A percentile compares a stretch with the other conserved stretches of the same genome.
These are phyloP conservation scores for Penicillium steckii DNA, from an alignment of 495 filamentous ascomycete genomes.

Conservation along the genomic window DNA sequence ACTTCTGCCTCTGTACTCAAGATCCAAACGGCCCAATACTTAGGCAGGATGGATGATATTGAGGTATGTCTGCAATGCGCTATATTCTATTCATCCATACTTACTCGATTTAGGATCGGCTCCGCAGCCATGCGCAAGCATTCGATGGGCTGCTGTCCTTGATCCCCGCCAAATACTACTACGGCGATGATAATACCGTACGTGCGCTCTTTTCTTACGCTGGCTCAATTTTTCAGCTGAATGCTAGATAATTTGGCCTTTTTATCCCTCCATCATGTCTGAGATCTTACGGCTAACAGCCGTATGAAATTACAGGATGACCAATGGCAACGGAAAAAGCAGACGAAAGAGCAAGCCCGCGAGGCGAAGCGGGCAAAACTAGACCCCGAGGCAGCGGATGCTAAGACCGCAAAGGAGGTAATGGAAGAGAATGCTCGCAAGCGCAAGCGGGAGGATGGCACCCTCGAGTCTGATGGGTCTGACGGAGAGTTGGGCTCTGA, in stretches of 20 bases:
- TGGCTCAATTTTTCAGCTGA: conserved; percentile 7
- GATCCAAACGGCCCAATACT: background rate
- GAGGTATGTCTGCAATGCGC: conserved; percentile 36
- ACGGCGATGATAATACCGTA: conserved; percentile 83
- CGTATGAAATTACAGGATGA: conserved; percentile 56
- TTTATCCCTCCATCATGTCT: background rate
- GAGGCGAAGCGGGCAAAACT: conserved; percentile 79
- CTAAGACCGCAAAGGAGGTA: conserved; percentile 78
- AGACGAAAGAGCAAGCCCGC: conserved; percentile 78
- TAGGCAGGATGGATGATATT: conserved; percentile 43
- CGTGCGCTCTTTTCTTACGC: conserved; percentile 34
- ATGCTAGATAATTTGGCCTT: conserved; percentile 19
- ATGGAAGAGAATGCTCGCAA: conserved; percentile 78
- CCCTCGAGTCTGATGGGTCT: conserved; percentile 37
- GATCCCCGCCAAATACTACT: conserved; percentile 91
- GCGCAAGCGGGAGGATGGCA: conserved; percentile 59
- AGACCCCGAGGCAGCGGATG: conserved; percentile 65
- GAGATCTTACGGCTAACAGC: conserved; percentile 26
- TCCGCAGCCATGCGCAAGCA: conserved; percentile 79
- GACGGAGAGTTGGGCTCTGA: conserved; percentile 48
- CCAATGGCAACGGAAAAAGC: conserved; percentile 86
- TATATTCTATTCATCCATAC: background rate
- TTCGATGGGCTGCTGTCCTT: conserved; percentile 91
- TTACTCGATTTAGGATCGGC: conserved; percentile 60
- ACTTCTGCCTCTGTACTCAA: conserved; percentile 1